Conservation (phyloP, 495 filamentous ascomycete species). For the Hypoxylon subgilvum region DNA sequence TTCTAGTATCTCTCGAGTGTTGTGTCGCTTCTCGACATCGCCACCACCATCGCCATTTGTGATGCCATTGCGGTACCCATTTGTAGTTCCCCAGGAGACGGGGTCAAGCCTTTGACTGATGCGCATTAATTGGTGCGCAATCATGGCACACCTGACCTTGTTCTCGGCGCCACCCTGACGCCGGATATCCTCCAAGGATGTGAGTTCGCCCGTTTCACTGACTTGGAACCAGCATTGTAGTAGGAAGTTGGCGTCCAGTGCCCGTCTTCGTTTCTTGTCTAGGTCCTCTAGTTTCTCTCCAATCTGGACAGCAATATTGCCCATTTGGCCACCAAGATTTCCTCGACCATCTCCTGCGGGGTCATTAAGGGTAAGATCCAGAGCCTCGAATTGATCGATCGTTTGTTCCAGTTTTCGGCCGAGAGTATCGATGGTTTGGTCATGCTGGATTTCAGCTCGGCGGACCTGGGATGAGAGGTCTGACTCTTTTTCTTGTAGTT, state of each 20-base stretch:
- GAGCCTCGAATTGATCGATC: constrained; percentile 84
- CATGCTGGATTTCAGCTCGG: constrained; percentile 89
- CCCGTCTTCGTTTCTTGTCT: constrained; percentile 86
- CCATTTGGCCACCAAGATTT: constrained; percentile 56
- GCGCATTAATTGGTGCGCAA: constrained; percentile 84
- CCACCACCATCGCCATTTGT: constrained; percentile 54
- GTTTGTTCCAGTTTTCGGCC: constrained; percentile 88
- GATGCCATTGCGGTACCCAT: constrained; percentile 62
- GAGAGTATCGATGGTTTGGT: constrained; percentile 81
- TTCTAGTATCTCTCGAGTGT: constrained; percentile 90
- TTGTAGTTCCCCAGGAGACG: constrained; percentile 68
- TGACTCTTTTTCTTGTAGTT: constrained; percentile 83
- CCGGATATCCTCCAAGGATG: constrained; percentile 79
- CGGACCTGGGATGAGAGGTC: constrained; percentile 88
- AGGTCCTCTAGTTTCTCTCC: constrained; percentile 92
- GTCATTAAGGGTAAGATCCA: constrained; percentile 79
- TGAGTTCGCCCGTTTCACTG: constrained; percentile 79
- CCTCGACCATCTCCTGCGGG: constrained; percentile 48
- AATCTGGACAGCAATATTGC: constrained; percentile 84
- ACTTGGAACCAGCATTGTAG: constrained; percentile 97
- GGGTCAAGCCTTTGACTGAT: constrained; percentile 86
- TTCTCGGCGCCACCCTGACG: constrained; percentile 79
- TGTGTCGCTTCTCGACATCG: constrained; percentile 53
- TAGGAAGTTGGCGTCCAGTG: constrained; percentile 90
- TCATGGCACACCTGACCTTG: constrained; percentile 86